Percentiles rank a stretch among this genome's conserved stretches.
phyloP scores from a whole-genome alignment of 805 yeast species.

The Grigorovia yakushimaensis region DNA sequence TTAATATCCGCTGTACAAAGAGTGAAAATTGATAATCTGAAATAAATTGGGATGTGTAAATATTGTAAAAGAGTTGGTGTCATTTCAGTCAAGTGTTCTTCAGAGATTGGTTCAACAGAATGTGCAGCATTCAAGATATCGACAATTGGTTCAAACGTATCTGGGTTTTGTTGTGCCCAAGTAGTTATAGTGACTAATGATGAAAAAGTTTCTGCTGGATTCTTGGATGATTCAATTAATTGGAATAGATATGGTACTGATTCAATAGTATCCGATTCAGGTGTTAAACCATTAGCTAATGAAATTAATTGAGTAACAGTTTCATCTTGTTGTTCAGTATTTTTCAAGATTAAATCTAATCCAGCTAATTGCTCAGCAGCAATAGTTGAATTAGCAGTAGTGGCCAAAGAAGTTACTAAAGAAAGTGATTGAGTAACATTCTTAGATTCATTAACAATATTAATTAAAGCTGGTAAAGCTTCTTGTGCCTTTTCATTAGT shows the following conservation, averaged over 20 bases:
- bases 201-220: slow-evolving; percentile 17
- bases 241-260: slow-evolving; percentile 17
- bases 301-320: slow-evolving; percentile 10
- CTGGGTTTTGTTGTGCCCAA: slow-evolving; percentile 21
- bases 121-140: slow-evolving; percentile 13
- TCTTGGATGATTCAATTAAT: slow-evolving; percentile 15
- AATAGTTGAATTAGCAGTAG: slow-evolving; percentile 12
- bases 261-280: slow-evolving; percentile 11
- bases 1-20: slow-evolving; percentile 20
- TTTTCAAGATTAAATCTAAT: slow-evolving; percentile 14
- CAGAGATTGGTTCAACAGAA: slow-evolving; percentile 11
- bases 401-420: slow-evolving; percentile 15
- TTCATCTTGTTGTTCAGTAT: slow-evolving; percentile 15
- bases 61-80: slow-evolving; percentile 21
- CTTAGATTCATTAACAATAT: slow-evolving; percentile 10
- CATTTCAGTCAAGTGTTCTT: slow-evolving; percentile 13
- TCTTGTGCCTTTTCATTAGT: slow-evolving; percentile 13
- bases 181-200: slow-evolving; percentile 17
- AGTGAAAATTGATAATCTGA: slow-evolving; percentile 24
- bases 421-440: slow-evolving; percentile 14
- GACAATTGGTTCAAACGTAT: slow-evolving; percentile 19
- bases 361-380: slow-evolving; percentile 18
- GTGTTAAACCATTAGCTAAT: slow-evolving; percentile 11
- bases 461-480: slow-evolving; percentile 15
- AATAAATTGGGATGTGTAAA: slow-evolving; percentile 20